A percentile compares a stretch with the other conserved stretches of the same genome.
These are phyloP conservation scores for Pleurotus citrinopileatus DNA, from an alignment of 768 basidiomycete genomes.

Conservation along the genomic window DNA sequence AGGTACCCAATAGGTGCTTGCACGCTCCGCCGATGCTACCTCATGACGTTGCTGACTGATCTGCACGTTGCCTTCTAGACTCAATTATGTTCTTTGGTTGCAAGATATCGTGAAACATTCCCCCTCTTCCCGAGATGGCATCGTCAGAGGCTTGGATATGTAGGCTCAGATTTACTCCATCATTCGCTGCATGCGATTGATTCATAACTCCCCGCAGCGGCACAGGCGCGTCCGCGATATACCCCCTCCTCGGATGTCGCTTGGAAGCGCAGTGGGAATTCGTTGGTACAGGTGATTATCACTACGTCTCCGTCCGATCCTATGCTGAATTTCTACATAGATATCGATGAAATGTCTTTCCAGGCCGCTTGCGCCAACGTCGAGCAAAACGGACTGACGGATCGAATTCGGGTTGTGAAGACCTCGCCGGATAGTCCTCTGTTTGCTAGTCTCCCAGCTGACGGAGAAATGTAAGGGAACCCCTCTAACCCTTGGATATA, in stretches of 20 bases:
- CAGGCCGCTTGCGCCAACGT: slow-evolving; percentile 57
- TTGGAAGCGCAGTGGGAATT: slow-evolving; percentile 55
- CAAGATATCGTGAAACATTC: slow-evolving; percentile 59
- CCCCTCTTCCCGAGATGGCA: slow-evolving; percentile 11
- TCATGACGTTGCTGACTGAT: neutral
- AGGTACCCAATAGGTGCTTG: slow-evolving; percentile 74
- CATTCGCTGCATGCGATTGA: neutral
- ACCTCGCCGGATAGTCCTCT: slow-evolving; percentile 37
- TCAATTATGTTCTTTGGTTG: slow-evolving; percentile 88
- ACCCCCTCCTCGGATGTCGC: slow-evolving; percentile 71
- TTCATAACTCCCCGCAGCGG: slow-evolving; percentile 47
- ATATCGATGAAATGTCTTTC: slow-evolving; percentile 68
- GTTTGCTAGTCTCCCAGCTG: slow-evolving; percentile 37
- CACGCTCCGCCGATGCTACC: neutral
- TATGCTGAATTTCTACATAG: slow-evolving; percentile 32
- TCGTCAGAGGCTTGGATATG: slow-evolving; percentile 69
- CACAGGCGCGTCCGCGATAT: slow-evolving; percentile 89
- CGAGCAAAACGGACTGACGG: slow-evolving; percentile 46
- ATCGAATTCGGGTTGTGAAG: slow-evolving; percentile 47
- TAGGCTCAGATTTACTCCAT: slow-evolving; percentile 40
- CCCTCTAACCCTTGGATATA: neutral
- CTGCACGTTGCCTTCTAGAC: slow-evolving; percentile 37
- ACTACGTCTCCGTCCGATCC: neutral
- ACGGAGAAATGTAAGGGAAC: neutral
- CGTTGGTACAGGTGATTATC: slow-evolving; percentile 59